A percentile compares a stretch with the other conserved stretches of the same genome.
Conservation (phyloP, 73 alveolate genomes). For the Paramecium octaurelia region DNA sequence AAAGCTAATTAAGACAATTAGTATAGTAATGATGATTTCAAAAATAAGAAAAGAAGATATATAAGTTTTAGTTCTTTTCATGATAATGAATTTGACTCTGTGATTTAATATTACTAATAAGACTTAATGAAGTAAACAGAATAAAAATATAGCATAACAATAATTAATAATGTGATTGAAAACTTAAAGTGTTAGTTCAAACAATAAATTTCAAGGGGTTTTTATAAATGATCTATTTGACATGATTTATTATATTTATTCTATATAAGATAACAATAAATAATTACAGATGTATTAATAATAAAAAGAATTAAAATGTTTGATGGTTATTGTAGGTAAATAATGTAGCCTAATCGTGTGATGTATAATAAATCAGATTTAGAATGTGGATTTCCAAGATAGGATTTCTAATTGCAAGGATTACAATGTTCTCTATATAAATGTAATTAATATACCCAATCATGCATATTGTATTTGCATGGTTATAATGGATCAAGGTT, state of each 20-base stretch:
- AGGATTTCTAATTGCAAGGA: background rate
- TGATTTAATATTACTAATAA: background rate
- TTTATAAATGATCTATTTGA: background rate
- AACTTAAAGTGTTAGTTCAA: background rate
- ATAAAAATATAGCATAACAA: background rate
- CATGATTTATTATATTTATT: no score
- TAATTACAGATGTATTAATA: background rate
- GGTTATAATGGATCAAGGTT: slow-evolving; percentile 10
- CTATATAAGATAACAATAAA: no score
- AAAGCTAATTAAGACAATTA: background rate
- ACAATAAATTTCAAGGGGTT: background rate
- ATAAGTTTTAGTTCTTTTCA: background rate
- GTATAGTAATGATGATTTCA: background rate
- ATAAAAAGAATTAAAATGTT: background rate
- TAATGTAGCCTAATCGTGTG: slow-evolving; percentile 4
- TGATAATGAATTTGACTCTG: background rate
- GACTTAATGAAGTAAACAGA: background rate
- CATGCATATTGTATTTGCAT: background rate
- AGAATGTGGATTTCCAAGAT: background rate
- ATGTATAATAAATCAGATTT: background rate
- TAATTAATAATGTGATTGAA: background rate
- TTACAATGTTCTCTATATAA: slow-evolving; percentile 10
- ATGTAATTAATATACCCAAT: background rate
- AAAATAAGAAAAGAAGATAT: background rate
- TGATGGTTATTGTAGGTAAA: background rate